Conservation (phyloP, 2,329 filamentous ascomycete genomes). For the Fusarium humuli region DNA sequence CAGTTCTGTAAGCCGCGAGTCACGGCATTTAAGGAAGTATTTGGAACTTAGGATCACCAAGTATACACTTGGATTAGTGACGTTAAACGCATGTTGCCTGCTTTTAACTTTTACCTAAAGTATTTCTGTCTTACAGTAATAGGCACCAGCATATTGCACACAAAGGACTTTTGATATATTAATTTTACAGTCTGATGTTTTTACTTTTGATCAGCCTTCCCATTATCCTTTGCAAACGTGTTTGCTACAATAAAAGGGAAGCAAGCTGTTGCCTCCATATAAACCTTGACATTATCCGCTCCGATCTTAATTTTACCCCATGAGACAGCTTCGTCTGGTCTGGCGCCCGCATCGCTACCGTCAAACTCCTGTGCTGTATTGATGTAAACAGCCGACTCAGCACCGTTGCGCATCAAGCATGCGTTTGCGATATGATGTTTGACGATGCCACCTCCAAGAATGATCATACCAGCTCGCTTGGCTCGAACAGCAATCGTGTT, state of each 20-base stretch:
- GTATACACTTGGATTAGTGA: not conserved
- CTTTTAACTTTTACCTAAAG: not conserved
- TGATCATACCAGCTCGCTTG: slow-evolving; percentile 92
- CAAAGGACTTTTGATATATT: not conserved
- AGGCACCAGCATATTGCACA: not conserved
- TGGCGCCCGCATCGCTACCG: slow-evolving; percentile 92
- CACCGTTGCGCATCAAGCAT: slow-evolving; percentile 96
- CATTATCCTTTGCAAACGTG: slow-evolving; percentile 70
- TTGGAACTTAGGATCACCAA: not conserved
- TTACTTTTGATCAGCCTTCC: slow-evolving; percentile 27
- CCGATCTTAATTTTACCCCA: slow-evolving; percentile 98
- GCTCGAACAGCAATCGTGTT: slow-evolving; percentile 92
- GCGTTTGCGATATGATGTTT: slow-evolving; percentile 99
- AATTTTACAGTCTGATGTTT: slow-evolving; percentile 1
- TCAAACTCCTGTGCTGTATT: slow-evolving; percentile 99
- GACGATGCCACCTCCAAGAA: slow-evolving; percentile 92
- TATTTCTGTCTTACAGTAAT: not conserved
- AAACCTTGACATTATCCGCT: slow-evolving; percentile 88
- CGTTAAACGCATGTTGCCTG: not conserved
- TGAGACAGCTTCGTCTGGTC: slow-evolving; percentile 95
- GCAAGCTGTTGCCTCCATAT: slow-evolving; percentile 72
- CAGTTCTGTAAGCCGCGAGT: not conserved
- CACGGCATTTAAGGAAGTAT: not conserved
- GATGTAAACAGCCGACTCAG: slow-evolving; percentile 96
- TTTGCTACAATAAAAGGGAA: slow-evolving; percentile 76